These are phyloP conservation scores for Osmanthus fragrans DNA, from an alignment of 257 asterid genomes.

Conservation along the genomic window DNA sequence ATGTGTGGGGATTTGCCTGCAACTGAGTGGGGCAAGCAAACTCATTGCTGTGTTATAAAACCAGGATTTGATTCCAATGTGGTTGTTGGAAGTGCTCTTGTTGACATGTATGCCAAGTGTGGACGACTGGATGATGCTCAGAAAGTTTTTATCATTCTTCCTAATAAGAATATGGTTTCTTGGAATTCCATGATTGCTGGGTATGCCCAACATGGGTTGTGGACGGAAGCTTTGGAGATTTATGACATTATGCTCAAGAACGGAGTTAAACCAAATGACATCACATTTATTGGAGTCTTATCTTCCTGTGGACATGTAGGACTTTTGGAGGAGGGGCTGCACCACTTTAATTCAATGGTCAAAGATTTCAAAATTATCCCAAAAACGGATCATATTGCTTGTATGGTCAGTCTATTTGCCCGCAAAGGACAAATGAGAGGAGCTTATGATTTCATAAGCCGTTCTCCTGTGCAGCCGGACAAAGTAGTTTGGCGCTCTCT, in stretches of 20 bases:
- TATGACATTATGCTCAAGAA: conserved; percentile 48
- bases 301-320: conserved; percentile 79
- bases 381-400: conserved; percentile 66
- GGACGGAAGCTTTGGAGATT: conserved; percentile 62
- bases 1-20: conserved; percentile 77
- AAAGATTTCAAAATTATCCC: conserved; percentile 49
- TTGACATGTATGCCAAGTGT: conserved; percentile 83
- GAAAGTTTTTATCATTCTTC: conserved; percentile 56
- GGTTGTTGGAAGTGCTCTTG: conserved; percentile 69
- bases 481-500: conserved; percentile 83
- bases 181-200: conserved; percentile 84
- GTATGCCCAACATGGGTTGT: conserved; percentile 77
- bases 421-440: conserved; percentile 58
- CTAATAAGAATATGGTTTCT: conserved; percentile 53
- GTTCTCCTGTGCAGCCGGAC: conserved; percentile 40
- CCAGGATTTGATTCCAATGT: conserved; percentile 60
- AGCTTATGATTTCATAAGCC: conserved; percentile 54
- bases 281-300: conserved; percentile 66
- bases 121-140: conserved; percentile 59
- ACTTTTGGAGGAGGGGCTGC: conserved; percentile 57
- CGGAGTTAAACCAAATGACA: conserved; percentile 51
- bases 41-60: conserved; percentile 59
- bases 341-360: conserved; percentile 57
- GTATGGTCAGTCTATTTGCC: conserved; percentile 64
- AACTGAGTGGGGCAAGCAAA: conserved; percentile 76